phyloP scores from a whole-genome alignment of 129 eudicot genomes.

The Pulicaria dysenterica region DNA sequence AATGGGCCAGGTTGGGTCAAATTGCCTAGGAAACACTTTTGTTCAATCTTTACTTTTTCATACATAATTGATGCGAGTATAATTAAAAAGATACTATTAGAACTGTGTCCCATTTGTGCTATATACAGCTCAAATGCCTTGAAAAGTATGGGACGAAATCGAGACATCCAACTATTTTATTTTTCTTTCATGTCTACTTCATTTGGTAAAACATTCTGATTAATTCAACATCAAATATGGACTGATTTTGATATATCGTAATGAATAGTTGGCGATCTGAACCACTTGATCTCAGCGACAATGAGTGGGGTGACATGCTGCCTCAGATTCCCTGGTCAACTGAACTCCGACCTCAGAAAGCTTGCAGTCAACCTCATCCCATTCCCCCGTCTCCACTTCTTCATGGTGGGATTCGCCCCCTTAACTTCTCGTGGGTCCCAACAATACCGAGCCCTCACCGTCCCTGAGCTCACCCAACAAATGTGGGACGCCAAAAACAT shows the following conservation, averaged over 20 bases:
- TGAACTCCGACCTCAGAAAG: constrained; percentile 38
- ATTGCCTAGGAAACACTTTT: too few species aligned
- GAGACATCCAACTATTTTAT: too few species aligned
- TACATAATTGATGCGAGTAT: too few species aligned
- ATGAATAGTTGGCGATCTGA: constrained; percentile 26
- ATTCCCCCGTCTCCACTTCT: constrained; percentile 40
- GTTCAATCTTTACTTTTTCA: too few species aligned
- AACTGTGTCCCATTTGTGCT: too few species aligned
- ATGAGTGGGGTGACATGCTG: constrained; percentile 34
- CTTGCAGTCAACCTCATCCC: constrained; percentile 35
- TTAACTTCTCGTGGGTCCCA: constrained; percentile 40
- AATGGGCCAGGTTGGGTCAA: too few species aligned
- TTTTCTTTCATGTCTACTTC: too few species aligned
- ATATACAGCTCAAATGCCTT: too few species aligned
- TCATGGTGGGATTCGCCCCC: constrained; percentile 35
- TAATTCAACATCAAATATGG: not conserved
- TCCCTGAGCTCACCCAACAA: constrained; percentile 43
- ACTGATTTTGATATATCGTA: not conserved
- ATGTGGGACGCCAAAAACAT: constrained; percentile 49
- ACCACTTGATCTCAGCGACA: constrained; percentile 30
- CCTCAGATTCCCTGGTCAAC: constrained; percentile 28
- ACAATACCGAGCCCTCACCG: constrained; percentile 38
- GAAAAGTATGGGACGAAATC: too few species aligned
- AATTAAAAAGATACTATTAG: too few species aligned
- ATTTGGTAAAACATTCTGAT: not conserved